Conservation (phyloP, 495 filamentous ascomycete species). For the Schizothecium vesticola region DNA sequence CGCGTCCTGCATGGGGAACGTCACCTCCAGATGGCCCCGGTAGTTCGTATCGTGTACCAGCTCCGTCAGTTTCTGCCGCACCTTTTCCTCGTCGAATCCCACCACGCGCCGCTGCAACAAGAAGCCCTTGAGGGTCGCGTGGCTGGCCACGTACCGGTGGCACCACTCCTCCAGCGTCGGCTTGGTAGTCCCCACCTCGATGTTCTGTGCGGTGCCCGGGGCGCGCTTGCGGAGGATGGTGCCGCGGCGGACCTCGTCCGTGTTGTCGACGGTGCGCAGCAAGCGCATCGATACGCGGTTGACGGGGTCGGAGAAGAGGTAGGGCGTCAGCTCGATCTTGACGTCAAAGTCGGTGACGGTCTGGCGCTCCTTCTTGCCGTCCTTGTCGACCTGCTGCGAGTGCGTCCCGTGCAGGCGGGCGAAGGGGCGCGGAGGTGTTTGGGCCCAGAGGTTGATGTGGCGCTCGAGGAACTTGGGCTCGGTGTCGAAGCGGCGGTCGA, state of each 20-base stretch:
- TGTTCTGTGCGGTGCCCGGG: constrained; percentile 33
- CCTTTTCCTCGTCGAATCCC: constrained; percentile 44
- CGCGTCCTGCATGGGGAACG: constrained; percentile 46
- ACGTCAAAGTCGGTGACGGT: constrained; percentile 49
- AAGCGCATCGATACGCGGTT: constrained; percentile 24
- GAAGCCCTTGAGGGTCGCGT: constrained; percentile 47
- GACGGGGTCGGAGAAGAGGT: constrained; percentile 39
- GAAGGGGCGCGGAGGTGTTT: constrained; percentile 41
- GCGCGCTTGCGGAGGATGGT: constrained; percentile 37
- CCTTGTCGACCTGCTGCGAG: constrained; percentile 37
- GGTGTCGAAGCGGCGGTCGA: constrained; percentile 34
- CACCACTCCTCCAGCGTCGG: constrained; percentile 52
- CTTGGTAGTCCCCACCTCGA: constrained; percentile 33
- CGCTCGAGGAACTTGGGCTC: constrained; percentile 38
- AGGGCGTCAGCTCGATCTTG: constrained; percentile 44
- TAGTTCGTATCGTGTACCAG: constrained; percentile 56
- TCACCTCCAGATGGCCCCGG: constrained; percentile 47
- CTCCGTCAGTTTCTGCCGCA: constrained; percentile 39
- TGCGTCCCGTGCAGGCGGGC: constrained; percentile 48
- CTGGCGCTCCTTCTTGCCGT: constrained; percentile 40
- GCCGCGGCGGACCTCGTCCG: constrained; percentile 37
- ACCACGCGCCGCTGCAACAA: constrained; percentile 43
- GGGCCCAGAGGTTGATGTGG: constrained; percentile 38
- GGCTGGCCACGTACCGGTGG: constrained; percentile 48
- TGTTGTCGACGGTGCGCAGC: constrained; percentile 35